Percentiles rank a stretch among this genome's conserved stretches.
Conservation (phyloP, 805 yeast species). For the Wickerhamomyces bovis region DNA sequence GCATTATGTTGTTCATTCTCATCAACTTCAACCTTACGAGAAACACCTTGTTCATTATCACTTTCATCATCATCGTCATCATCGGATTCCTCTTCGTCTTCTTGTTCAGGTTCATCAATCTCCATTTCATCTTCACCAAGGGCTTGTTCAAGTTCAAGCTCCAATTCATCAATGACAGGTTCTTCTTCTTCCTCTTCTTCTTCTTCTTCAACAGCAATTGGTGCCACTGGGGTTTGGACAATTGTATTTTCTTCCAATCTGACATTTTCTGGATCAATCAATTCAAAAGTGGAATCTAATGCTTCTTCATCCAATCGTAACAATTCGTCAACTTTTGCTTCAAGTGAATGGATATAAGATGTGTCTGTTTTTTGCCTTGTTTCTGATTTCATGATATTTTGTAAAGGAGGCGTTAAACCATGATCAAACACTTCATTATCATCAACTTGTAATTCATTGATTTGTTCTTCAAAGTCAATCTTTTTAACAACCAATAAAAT, state of each 20-base stretch:
- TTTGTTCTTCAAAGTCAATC: conserved; percentile 41
- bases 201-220: conserved; percentile 1
- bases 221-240: neutral
- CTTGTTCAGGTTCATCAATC: conserved; percentile 29
- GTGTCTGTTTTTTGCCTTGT: conserved; percentile 67
- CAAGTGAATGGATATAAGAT: conserved; percentile 70
- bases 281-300: conserved; percentile 70
- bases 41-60: conserved; percentile 45
- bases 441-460: conserved; percentile 29
- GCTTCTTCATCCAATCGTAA: conserved; percentile 77
- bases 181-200: conserved; percentile 7
- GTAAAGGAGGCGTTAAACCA: conserved; percentile 80
- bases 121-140: conserved; percentile 26
- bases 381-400: conserved; percentile 61
- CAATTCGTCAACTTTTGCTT: conserved; percentile 70
- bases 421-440: conserved; percentile 41
- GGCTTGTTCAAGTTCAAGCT: conserved; percentile 53
- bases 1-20: conserved; percentile 62
- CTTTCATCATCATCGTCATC: conserved; percentile 52
- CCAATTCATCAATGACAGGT: conserved; percentile 37
- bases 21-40: conserved; percentile 44
- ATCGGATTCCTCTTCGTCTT: conserved; percentile 39
- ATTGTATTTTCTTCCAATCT: conserved; percentile 16
- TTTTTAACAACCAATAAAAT: conserved; percentile 69
- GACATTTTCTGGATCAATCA: conserved; percentile 50